A percentile compares a stretch with the other conserved stretches of the same genome.
Conservation (phyloP, 345 rosid species). For the Garcia nutans region DNA sequence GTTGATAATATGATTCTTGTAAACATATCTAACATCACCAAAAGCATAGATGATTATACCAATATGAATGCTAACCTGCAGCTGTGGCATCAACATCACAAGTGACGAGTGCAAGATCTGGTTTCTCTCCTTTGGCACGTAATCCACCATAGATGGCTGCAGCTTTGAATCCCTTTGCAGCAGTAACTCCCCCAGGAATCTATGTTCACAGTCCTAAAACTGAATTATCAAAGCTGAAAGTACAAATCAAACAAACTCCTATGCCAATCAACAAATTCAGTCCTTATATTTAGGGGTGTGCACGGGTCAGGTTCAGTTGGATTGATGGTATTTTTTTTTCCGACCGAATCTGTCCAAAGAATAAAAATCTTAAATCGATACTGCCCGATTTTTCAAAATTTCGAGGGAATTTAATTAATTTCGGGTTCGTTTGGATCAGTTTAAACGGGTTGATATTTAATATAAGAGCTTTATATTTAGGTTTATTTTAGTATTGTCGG, state of each 20-base stretch:
- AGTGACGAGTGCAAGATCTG: conserved; percentile 82
- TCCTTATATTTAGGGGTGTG: too few relatives aligned
- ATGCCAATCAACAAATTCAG: not conserved
- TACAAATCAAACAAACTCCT: not conserved
- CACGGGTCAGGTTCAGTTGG: too few relatives aligned
- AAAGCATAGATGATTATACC: not conserved
- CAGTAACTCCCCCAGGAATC: conserved; percentile 93
- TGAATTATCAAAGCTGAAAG: not conserved
- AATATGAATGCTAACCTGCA: conserved; percentile 52
- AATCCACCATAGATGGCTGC: conserved; percentile 81
- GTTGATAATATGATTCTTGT: not conserved
- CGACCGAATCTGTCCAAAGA: too few relatives aligned
- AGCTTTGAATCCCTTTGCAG: conserved; percentile 88
- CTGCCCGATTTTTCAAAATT: too few relatives aligned
- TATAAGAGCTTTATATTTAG: too few relatives aligned
- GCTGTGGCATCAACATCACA: conserved; percentile 82
- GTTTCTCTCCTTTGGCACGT: conserved; percentile 82
- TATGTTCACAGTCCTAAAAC: conserved; percentile 19
- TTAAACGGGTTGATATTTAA: too few relatives aligned
- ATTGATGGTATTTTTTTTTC: too few relatives aligned
- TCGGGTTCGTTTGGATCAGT: too few relatives aligned
- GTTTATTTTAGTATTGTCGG: too few relatives aligned
- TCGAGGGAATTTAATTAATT: too few relatives aligned
- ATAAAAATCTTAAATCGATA: too few relatives aligned
- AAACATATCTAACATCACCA: not conserved